Evolutionary conservation across 768 basidiomycete genomes (phyloP), one percentile per base, ranked within the genome.

Genomic region (Cystobasidium onofrii): DNA sequence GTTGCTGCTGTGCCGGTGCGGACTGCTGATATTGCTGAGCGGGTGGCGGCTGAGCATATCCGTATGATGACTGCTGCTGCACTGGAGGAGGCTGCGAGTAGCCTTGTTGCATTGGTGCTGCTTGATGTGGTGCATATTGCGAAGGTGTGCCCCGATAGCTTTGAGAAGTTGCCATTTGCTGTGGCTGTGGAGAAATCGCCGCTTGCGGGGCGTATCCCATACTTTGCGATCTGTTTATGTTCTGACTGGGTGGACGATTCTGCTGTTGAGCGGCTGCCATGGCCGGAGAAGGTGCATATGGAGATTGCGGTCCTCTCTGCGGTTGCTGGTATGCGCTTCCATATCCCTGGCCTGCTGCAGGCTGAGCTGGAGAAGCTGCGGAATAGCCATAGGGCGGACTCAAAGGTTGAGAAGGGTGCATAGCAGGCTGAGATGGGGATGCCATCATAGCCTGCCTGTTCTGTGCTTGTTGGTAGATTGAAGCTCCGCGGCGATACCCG

Each of bases 261-360:
- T 39, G 33, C 33, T 18, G 43, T 41, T 41, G 75, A 10, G 18
- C 78, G 36, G 80, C 78, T 34, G 81, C 80, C 46, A 76, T 25
- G 17, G 23, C 23, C 50, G 55, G 43, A 27, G 46, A 17, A 36
- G 74, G 29, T 20, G 74, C 63, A 27, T 43, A 29, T 39, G 55
- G 23, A 55, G 71, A 67, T 41, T 67, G 36, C 57, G 64, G 0
- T 54, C 34, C 27, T 73, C 62, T 7, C 29, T 31, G 52, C 12
- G 67, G 80, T 61, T 60, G 57, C 33, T 60, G 57, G 27, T 60
- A 60, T n/a, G n/a, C n/a, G 13, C 33, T 29, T 10, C 65, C 39
- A 54, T 67, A 52, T 25, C 65, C 57, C 20, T 15, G 46, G 4
- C 4, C 57, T 4, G 57, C 23, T 60, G 57, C 20, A 34, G 57